Evolutionary conservation across 176 grass and related monocot genomes (phyloP), one percentile per base, ranked within the genome.

Genomic region (Cocos nucifera): DNA sequence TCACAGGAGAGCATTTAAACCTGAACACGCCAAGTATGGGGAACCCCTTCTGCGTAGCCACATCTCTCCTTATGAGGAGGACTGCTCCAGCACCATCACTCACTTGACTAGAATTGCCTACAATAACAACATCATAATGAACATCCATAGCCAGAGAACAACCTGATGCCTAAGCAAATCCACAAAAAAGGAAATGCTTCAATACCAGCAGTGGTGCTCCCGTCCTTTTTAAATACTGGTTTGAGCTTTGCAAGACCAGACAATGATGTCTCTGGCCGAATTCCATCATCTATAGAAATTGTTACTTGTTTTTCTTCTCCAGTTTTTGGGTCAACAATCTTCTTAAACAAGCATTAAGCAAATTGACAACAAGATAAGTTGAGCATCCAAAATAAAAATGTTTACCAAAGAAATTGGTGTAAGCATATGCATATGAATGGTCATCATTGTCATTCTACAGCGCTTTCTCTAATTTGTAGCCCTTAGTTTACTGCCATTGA

Each of bases 31-130:
- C 93, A 62, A 92, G 27, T 58, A 98, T 77, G 48, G 93, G 93
- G 63, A 98, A 67, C 6, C 93, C 93, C 72, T 86, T 89, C 70
- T 75, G 73, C 70, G 79, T 69, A 56, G 93, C 93, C 54, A 83
- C 62, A 71, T 86, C 82, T 78, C 93, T 98, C 84, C 77, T 88
- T 87, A 89, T 98, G 60, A 98, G 81, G 61, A 98, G 93, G 76
- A 98, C 93, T 64, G 93, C 93, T 85, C 87, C 93, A 76, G 93
- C 93, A 68, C 87, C 93, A 83, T 98, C 93, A 64, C 93, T 98
- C 69, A 98, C 87, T 83, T 98, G 93, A 65, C 87, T 98, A 70
- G 93, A 98, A 76, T 98, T 98, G 17, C 93, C 93, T 98, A 55
- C 51, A 88, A 28, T 24, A 10, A 2, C 23, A 50, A 30, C 30